Base-by-base conservation (phyloP, 2,329 filamentous ascomycete species). In the Monilinia aucupariae region DNA sequence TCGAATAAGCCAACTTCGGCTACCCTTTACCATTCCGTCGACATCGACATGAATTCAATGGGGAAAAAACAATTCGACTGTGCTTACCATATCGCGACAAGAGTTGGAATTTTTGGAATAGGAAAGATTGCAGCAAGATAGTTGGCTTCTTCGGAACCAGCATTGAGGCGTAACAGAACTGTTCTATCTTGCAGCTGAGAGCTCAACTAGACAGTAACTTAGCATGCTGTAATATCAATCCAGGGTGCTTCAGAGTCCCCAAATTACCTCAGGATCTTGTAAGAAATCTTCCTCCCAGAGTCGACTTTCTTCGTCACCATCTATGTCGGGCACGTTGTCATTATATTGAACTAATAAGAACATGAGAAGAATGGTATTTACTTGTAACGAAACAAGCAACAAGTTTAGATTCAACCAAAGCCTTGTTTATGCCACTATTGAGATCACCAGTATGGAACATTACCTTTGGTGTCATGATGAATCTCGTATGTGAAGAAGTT, bases 381-480 rank as follows among this genome's bases (percentile, higher is more conserved):
- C 90, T 88, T 72, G 86, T 85, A 39, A 96, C 87, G 75, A 97
- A 96, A 77, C 91, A 96, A 37, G 90, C 83, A 0, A 97, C 89
- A 22, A 89, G 81, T 75, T 93, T 96, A 64, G 84, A 79, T 74
- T 92, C 81, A 65, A 85, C 82, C 8, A 97, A 81, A 15, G 92
- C 91, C 25, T 84, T 79, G 39, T 83, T 81, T 69, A 97, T 96
- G 64, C 91, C 92, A 71, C 88, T 87, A 71, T 96, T 89, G 25
- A 97, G 77, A 65, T 85, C 86, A 22, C 92, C 92, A 65, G 86
- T 72, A 74, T 92, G 92, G 76, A 96, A 97, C 87, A 96, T 92
- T 49, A 53, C 25, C n/a, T 22, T 25, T 20, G 17, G 5, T 34
- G 20, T 13, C 13, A 58, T 34, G 27, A 13, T 25, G 34, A 25